phyloP scores from a whole-genome alignment of 164 flowering plant genomes.

The Stephania japonica region DNA sequence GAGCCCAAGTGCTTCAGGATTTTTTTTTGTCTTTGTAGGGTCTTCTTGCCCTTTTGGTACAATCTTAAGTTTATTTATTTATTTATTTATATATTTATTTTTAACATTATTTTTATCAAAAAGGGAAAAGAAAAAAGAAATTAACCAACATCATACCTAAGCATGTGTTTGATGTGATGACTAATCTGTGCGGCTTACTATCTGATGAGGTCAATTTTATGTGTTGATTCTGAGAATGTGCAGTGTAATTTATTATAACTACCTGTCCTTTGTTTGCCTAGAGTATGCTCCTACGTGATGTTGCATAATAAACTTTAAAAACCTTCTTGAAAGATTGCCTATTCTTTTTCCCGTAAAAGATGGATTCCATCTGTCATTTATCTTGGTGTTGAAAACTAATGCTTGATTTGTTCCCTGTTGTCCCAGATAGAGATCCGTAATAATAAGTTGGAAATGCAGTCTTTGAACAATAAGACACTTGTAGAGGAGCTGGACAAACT shows the following conservation, averaged over 20 bases:
- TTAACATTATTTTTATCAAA: no score
- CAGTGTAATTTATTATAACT: background rate
- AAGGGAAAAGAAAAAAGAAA: no score
- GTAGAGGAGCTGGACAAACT: slow-evolving; percentile 93
- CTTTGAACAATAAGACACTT: slow-evolving; percentile 83
- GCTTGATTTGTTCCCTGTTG: background rate
- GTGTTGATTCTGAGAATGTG: background rate
- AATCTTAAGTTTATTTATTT: no score
- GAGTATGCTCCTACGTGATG: background rate
- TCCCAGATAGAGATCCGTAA: slow-evolving; percentile 94
- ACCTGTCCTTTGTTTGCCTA: background rate
- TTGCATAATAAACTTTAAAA: background rate
- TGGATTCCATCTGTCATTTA: background rate
- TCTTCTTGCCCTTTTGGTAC: no score
- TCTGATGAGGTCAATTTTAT: background rate
- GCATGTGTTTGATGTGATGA: no score
- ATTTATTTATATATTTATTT: no score
- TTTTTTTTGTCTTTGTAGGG: no score
- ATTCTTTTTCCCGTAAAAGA: background rate
- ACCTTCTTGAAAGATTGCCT: background rate
- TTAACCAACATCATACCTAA: no score
- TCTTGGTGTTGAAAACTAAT: slow-evolving; percentile 1
- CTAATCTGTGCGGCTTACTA: background rate
- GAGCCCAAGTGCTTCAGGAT: no score
- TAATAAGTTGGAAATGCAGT: slow-evolving; percentile 96